Evolutionary conservation across 306 rosid species (phyloP), one percentile per base, ranked within the genome.

Genomic region (Abrus pulchellus): DNA sequence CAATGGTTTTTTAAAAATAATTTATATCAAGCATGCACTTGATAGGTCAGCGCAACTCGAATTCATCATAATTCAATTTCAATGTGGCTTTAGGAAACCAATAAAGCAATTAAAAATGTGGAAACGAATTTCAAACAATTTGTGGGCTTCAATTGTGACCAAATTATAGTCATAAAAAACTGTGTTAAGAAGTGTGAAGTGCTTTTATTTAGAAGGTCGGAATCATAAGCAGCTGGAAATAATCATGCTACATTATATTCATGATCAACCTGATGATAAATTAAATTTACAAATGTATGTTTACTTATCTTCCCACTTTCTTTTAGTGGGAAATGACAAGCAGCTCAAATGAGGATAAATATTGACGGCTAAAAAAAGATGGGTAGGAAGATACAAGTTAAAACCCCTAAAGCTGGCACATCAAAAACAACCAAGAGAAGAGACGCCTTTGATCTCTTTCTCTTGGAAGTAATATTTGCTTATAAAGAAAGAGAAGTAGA

Each of bases 391-490:
- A 75, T 78, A 86, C 87, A 83, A 56, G 66, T 69, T 78, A 73
- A 82, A 87, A 85, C 85, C 86, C 83, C 84, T 86, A 87, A 82
- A 81, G 80, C 89, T 89, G 81, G 61, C 78, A 81, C 80, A 68
- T 76, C 80, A 88, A 88, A 89, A 73, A 89, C 53, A 76, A 84
- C 88, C 79, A 79, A 82, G 85, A 85, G 81, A 81, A 82, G 87
- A 80, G 38, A 72, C 53, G 49, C 71, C 83, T 59, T 85, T 78
- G 67, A 44, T 76, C 92, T 82, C 90, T 82, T 73, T 80, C 83
- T 67, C 86, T 84, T 71, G 85, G 85, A 82, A 71, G 79, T 68
- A 75, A 78, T 76, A 44, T 60, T 67, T 60, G 49, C 78, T 48
- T 49, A 60, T 33, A 77, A 81, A 44, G 44, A 76, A 63, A 76